These are phyloP conservation scores for Fusarium graminum DNA, from an alignment of 2,329 filamentous ascomycete species.

Conservation along the genomic window DNA sequence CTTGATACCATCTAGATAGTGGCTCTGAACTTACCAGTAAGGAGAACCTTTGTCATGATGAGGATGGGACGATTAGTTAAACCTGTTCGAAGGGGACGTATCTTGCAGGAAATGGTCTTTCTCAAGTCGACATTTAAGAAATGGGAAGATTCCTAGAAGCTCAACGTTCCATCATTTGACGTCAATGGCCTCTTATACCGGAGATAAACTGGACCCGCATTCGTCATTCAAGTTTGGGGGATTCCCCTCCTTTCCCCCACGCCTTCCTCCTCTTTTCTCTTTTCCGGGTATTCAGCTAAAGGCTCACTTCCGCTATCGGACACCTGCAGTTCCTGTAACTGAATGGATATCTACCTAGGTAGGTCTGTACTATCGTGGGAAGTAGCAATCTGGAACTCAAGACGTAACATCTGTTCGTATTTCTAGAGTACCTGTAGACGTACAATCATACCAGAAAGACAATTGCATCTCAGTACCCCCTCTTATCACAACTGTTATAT, in stretches of 20 bases:
- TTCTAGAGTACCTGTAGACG: not conserved
- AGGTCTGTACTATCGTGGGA: no score
- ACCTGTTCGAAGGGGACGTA: not conserved
- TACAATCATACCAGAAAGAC: no score
- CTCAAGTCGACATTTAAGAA: not conserved
- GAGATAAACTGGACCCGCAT: constrained; percentile 36
- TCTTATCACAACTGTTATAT: no score
- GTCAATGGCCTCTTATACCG: constrained; percentile 26
- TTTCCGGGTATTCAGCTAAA: not conserved
- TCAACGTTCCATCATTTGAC: constrained; percentile 9
- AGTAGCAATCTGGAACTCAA: no score
- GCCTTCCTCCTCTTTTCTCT: constrained; percentile 25
- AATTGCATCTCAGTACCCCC: no score
- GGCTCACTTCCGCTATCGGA: constrained; percentile 23
- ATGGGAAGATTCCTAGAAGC: not conserved
- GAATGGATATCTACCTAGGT: not conserved
- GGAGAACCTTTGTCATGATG: constrained; percentile 52
- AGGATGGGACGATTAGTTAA: not conserved
- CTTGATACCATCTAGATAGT: not conserved
- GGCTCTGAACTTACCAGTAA: constrained; percentile 46
- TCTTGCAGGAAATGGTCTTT: not conserved
- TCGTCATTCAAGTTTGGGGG: constrained; percentile 45
- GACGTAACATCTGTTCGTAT: not conserved
- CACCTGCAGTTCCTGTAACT: not conserved
- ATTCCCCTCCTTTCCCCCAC: constrained; percentile 34